These are phyloP conservation scores for Pythium myriotylum DNA, from an alignment of 352 stramenopile genomes.

Conservation along the genomic window DNA sequence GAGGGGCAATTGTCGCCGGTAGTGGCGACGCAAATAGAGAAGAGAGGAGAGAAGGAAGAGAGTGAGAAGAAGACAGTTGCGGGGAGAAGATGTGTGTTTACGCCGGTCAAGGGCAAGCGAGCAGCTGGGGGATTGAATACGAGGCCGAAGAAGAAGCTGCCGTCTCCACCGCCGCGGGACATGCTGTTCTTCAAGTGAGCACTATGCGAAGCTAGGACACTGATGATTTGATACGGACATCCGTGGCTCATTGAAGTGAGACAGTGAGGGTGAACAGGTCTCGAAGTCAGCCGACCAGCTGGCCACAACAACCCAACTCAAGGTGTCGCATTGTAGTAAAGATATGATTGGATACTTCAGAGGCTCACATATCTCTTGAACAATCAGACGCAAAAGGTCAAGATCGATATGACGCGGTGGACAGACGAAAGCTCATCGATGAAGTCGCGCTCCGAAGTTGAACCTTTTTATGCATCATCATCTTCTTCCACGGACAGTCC, in stretches of 20 bases:
- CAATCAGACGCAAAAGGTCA: no score
- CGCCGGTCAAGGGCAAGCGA: constrained; percentile 51
- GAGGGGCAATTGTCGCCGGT: no score
- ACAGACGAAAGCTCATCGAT: no score
- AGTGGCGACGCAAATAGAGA: no score
- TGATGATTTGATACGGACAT: not conserved
- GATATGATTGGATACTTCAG: not conserved
- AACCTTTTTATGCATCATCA: no score
- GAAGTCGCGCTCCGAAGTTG: no score
- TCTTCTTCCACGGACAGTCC: no score
- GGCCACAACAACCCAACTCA: not conserved
- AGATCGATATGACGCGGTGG: no score
- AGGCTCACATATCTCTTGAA: no score
- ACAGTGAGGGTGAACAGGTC: constrained; percentile 18
- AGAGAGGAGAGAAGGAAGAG: no score
- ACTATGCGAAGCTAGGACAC: no score
- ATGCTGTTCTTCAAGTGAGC: constrained; percentile 50
- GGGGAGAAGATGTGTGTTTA: constrained; percentile 56
- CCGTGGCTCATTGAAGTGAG: not conserved
- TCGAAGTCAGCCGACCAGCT: not conserved
- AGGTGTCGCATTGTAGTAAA: not conserved
- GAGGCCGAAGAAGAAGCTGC: not conserved
- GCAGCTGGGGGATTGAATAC: not conserved
- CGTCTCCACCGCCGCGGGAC: constrained; percentile 11
- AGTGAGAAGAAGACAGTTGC: no score